Evolutionary conservation across 345 rosid species (phyloP).

Genomic region (Heritiera littoralis): DNA sequence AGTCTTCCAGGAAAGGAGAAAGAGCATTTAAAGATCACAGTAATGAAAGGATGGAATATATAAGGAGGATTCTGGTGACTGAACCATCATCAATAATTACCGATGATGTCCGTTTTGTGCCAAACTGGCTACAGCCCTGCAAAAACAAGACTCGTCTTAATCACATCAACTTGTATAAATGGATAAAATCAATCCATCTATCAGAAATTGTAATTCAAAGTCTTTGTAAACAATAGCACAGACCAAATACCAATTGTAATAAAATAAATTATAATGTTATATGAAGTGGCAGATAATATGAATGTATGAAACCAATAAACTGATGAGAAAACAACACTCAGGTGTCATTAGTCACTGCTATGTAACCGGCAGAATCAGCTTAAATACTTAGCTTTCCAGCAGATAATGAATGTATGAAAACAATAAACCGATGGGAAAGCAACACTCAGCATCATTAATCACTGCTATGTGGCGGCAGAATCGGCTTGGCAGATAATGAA

Average conservation of each 20-base stretch:
- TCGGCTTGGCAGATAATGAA: too few species aligned
- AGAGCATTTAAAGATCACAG: slow-evolving; percentile 24
- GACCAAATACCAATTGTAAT: background rate
- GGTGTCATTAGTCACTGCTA: too few species aligned
- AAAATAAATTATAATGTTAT: background rate
- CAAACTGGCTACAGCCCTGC: slow-evolving; percentile 56
- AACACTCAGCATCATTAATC: background rate
- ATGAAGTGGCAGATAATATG: background rate
- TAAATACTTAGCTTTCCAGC: too few species aligned
- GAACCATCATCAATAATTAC: slow-evolving; percentile 30
- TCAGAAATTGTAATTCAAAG: background rate
- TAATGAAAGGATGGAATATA: slow-evolving; percentile 19
- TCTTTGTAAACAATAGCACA: too few species aligned
- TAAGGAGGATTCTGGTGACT: slow-evolving; percentile 9
- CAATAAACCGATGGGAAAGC: background rate
- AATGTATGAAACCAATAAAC: background rate
- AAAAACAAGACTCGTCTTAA: slow-evolving; percentile 21
- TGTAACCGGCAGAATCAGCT: too few species aligned
- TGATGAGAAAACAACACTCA: background rate
- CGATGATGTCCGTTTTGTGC: slow-evolving; percentile 48
- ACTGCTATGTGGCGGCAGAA: too few species aligned
- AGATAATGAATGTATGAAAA: background rate
- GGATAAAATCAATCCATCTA: background rate
- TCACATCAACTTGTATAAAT: background rate
- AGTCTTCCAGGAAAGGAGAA: slow-evolving; percentile 30